phyloP scores from a whole-genome alignment of 192 early-diverging fungal genomes.

The Rhizophagus prolifer region DNA sequence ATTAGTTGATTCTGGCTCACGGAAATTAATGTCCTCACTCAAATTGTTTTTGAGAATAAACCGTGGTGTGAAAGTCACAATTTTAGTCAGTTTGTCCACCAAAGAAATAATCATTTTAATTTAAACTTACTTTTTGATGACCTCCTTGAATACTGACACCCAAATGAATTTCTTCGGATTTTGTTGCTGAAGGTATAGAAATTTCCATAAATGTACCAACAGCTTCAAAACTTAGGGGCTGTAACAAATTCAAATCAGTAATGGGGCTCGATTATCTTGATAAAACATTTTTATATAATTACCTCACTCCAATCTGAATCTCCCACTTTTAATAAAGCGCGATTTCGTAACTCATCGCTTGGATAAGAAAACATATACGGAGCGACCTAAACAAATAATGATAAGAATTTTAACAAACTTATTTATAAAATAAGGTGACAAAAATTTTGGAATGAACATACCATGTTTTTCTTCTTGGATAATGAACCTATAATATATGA shows the following conservation, averaged over 20 bases:
- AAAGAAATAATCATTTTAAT: too few relatives aligned
- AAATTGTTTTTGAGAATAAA: constrained; percentile 87
- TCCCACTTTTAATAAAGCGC: constrained; percentile 71
- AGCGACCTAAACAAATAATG: constrained; percentile 42
- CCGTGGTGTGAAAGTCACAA: constrained; percentile 87
- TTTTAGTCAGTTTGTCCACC: constrained; percentile 69
- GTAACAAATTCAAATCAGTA: constrained; percentile 34
- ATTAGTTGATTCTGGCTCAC: constrained; percentile 62
- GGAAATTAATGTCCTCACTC: constrained; percentile 68
- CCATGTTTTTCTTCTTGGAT: background rate
- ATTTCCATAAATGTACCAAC: constrained; percentile 85
- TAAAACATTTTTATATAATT: background rate
- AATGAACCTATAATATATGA: background rate
- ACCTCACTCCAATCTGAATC: constrained; percentile 82
- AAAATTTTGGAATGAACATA: background rate
- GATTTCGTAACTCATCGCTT: constrained; percentile 78
- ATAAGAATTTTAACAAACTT: background rate
- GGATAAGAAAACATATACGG: constrained; percentile 96
- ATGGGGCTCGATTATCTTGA: background rate
- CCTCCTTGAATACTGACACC: constrained; percentile 88
- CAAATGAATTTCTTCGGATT: constrained; percentile 65
- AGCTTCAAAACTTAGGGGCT: constrained; percentile 92
- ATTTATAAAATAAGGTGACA: background rate
- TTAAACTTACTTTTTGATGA: constrained; percentile 64
- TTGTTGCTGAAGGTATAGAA: constrained; percentile 55